phyloP scores from a whole-genome alignment of 1,284 basidiomycete genomes.

The Schizophyllum amplum region DNA sequence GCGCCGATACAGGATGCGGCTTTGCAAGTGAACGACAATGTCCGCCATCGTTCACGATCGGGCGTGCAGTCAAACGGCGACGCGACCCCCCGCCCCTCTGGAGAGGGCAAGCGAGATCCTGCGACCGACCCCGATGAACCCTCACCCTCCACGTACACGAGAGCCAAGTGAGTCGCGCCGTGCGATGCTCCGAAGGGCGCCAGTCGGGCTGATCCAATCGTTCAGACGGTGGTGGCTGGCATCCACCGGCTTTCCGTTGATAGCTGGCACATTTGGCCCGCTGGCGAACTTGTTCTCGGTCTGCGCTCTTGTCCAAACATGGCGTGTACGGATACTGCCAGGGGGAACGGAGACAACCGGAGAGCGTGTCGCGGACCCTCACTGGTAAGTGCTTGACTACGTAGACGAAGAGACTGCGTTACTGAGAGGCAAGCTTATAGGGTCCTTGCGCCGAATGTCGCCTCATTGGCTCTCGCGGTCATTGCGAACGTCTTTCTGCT shows the following conservation, averaged over 20 bases:
- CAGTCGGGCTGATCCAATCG: not conserved
- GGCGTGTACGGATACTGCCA: not conserved
- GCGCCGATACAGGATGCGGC: too few relatives aligned
- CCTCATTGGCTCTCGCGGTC: constrained; percentile 24
- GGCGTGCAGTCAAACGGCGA: too few relatives aligned
- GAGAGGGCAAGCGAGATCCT: too few relatives aligned
- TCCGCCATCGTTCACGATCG: too few relatives aligned
- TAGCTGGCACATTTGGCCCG: constrained; percentile 31
- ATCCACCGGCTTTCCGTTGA: constrained; percentile 29
- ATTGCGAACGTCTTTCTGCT: constrained; percentile 26
- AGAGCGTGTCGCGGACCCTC: not conserved
- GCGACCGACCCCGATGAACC: too few relatives aligned
- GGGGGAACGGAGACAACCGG: not conserved
- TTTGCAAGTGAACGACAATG: too few relatives aligned
- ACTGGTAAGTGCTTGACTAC: not conserved
- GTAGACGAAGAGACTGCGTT: not conserved
- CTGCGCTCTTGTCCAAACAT: constrained; percentile 23
- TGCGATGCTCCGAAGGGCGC: not conserved
- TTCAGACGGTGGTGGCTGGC: constrained; percentile 30
- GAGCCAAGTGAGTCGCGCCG: not conserved
- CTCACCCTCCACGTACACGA: not conserved
- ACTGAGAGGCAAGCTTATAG: constrained; percentile 9
- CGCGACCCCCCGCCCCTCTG: too few relatives aligned
- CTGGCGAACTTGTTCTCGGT: constrained; percentile 30
- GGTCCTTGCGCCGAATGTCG: constrained; percentile 21